These are phyloP conservation scores for Metarhizium anisopliae DNA, from an alignment of 2,329 filamentous ascomycete genomes.

Conservation along the genomic window DNA sequence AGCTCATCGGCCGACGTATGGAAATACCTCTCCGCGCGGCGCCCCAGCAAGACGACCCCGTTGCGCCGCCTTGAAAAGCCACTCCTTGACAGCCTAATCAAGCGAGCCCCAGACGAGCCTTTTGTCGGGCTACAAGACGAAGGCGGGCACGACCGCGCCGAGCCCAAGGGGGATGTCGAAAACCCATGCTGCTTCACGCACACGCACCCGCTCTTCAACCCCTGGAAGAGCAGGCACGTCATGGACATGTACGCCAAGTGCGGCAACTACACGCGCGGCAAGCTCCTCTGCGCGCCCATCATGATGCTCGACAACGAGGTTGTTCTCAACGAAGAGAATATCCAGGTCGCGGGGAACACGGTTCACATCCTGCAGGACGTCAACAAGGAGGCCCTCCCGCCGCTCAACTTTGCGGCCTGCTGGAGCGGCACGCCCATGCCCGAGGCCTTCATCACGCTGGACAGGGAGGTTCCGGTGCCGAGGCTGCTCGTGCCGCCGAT, in stretches of 20 bases:
- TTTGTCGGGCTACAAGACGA: background rate
- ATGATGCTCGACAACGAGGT: background rate
- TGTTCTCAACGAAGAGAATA: background rate
- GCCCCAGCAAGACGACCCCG: background rate
- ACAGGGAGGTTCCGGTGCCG: background rate
- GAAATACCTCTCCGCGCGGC: background rate
- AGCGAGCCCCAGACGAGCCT: background rate
- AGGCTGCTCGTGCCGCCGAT: slow-evolving; percentile 1
- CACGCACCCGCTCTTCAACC: background rate
- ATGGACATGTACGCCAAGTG: background rate
- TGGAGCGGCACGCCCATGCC: background rate
- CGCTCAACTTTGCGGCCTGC: background rate
- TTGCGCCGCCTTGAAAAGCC: background rate
- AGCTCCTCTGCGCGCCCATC: background rate
- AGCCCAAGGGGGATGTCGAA: background rate
- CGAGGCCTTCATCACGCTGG: background rate
- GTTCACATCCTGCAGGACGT: background rate
- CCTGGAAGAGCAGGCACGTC: background rate
- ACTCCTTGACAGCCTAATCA: background rate
- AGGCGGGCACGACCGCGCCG: background rate
- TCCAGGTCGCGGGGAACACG: background rate
- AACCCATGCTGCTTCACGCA: background rate
- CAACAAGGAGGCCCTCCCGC: background rate
- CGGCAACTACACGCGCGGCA: background rate
- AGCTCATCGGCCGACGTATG: background rate